A percentile compares a stretch with the other conserved stretches of the same genome.
These are phyloP conservation scores for Chlamydomonas eustigma DNA, from an alignment of 139 green algal genomes.

Conservation along the genomic window DNA sequence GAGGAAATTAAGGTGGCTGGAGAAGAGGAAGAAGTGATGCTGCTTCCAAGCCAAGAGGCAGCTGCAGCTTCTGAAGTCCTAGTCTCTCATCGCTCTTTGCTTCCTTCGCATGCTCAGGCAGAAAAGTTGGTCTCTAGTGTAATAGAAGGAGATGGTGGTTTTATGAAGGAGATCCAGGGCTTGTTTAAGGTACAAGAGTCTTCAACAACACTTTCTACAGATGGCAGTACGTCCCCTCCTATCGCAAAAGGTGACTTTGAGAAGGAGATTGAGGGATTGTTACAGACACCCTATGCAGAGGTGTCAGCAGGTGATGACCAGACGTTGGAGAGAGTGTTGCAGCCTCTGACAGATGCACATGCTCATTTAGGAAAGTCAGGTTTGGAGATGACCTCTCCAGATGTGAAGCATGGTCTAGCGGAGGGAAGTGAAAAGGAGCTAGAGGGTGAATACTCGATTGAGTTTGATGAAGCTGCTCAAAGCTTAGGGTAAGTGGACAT, in stretches of 20 bases:
- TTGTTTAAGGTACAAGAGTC: neutral
- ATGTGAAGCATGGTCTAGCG: too few relatives aligned
- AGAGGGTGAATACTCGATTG: neutral
- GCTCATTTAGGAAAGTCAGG: too few relatives aligned
- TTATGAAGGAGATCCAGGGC: neutral
- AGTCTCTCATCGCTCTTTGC: too few relatives aligned
- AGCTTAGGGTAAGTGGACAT: neutral
- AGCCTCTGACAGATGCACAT: too few relatives aligned
- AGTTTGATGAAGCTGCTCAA: neutral
- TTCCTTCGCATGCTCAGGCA: too few relatives aligned
- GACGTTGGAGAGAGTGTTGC: too few relatives aligned
- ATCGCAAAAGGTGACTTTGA: conserved; percentile 24
- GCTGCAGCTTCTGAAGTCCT: too few relatives aligned
- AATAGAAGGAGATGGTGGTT: neutral
- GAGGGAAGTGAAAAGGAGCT: too few relatives aligned
- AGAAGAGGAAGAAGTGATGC: neutral
- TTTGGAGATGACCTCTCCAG: too few relatives aligned
- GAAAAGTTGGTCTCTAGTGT: neutral
- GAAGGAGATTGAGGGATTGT: conserved; percentile 30
- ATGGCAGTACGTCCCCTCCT: neutral
- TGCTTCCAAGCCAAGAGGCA: neutral
- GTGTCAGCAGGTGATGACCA: too few relatives aligned
- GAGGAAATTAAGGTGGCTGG: neutral
- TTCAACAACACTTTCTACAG: too few relatives aligned
- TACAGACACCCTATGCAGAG: too few relatives aligned